A percentile compares a stretch with the other conserved stretches of the same genome.
Evolutionary conservation across 2,329 filamentous ascomycete genomes (phyloP).

Genomic region (Lasiodiplodia sp.): DNA sequence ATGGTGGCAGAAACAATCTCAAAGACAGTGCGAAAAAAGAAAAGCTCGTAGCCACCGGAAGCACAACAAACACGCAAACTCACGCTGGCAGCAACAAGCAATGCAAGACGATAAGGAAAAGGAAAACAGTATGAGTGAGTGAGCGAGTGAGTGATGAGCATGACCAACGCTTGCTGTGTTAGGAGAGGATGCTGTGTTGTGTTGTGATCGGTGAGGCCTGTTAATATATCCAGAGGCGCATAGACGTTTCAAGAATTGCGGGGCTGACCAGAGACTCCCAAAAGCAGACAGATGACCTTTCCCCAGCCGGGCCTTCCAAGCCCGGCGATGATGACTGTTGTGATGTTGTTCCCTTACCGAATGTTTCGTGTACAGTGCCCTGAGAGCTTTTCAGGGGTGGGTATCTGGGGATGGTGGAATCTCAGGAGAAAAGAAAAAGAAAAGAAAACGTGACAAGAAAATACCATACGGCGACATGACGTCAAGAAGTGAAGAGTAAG

Average conservation of each 20-base stretch:
- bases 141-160: not conserved
- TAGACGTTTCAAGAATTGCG: not conserved
- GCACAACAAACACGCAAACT: not conserved
- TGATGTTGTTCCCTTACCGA: not conserved
- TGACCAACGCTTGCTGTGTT: not conserved
- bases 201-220: not conserved
- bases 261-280: conserved; percentile 4
- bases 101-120: not conserved
- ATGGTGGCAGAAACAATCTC: not conserved
- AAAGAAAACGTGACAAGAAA: not conserved
- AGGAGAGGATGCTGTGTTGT: not conserved
- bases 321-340: not conserved
- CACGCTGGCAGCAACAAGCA: too few relatives aligned
- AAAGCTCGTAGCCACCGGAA: not conserved
- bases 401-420: not conserved
- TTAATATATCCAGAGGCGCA: not conserved
- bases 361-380: not conserved
- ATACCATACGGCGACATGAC: not conserved
- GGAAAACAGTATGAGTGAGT: not conserved
- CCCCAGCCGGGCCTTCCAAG: not conserved
- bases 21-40: not conserved
- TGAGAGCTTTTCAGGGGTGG: not conserved
- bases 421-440: not conserved
- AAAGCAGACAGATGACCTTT: not conserved
- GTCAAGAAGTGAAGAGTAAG: not conserved